Percentiles rank a stretch among this genome's conserved stretches.
Evolutionary conservation across 2,329 filamentous ascomycete genomes (phyloP).

Genomic region (Elsinoe ampelina): DNA sequence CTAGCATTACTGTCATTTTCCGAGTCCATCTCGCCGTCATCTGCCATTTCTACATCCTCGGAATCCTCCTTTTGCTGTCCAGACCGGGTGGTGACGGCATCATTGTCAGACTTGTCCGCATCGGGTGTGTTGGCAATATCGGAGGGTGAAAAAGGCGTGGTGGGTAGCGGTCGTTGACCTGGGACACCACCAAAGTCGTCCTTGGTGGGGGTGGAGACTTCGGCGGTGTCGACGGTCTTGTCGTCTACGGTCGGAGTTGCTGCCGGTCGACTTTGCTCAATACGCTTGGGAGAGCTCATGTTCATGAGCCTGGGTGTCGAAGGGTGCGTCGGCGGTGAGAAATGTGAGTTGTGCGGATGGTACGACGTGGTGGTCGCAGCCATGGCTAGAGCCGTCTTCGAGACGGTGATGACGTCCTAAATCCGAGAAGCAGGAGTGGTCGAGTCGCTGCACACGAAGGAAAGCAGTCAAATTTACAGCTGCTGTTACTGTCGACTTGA

Average conservation of each 20-base stretch:
- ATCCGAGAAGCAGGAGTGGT: not conserved
- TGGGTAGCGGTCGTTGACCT: constrained; percentile 39
- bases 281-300: constrained; percentile 1
- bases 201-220: constrained; percentile 54
- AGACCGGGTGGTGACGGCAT: constrained; percentile 11
- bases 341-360: constrained; percentile 8
- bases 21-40: constrained; percentile 52
- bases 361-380: constrained; percentile 11
- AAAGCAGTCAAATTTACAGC: too few relatives aligned
- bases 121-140: constrained; percentile 26
- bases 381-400: not conserved
- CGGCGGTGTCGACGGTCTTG: not conserved
- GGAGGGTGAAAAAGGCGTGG: constrained; percentile 37
- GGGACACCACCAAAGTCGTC: constrained; percentile 39
- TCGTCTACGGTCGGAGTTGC: not conserved
- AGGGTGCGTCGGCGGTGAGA: constrained; percentile 12
- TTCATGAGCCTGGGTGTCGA: constrained; percentile 7
- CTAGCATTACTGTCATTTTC: constrained; percentile 42
- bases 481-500: not conserved
- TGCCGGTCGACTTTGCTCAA: not conserved
- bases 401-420: constrained; percentile 10
- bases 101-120: constrained; percentile 4
- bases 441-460: not conserved
- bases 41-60: constrained; percentile 63
- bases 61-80: constrained; percentile 20